Evolutionary conservation across 108 stramenopile genomes (phyloP).

Genomic region (Aurantiochytrium sp.): DNA sequence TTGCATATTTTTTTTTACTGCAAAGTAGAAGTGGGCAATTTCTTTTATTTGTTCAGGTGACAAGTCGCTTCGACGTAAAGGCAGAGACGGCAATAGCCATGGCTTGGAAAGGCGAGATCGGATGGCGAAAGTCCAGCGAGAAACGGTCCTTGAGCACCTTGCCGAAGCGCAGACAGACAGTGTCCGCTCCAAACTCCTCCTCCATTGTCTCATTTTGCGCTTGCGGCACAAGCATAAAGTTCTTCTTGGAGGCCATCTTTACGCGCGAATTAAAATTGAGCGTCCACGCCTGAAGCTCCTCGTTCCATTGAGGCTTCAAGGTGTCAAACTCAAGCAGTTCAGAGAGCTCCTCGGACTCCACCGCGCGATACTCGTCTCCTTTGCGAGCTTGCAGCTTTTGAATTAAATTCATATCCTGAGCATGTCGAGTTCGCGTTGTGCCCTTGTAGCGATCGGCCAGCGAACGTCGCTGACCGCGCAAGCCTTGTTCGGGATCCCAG

Average conservation of each 20-base stretch:
- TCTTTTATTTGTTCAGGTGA: constrained; percentile 16
- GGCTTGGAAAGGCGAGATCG: constrained; percentile 38
- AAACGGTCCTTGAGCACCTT: constrained; percentile 45
- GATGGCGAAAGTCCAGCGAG: constrained; percentile 42
- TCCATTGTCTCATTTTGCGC: constrained; percentile 33
- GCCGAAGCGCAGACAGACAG: constrained; percentile 38
- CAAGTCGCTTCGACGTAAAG: constrained; percentile 33
- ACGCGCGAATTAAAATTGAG: constrained; percentile 46
- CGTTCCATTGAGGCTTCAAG: constrained; percentile 30
- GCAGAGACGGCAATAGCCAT: constrained; percentile 39
- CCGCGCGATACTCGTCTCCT: constrained; percentile 22
- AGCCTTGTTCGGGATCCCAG: constrained; percentile 4
- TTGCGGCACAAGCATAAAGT: constrained; percentile 37
- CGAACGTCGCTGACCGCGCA: constrained; percentile 13
- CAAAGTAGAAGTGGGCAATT: too few species aligned
- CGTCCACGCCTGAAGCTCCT: constrained; percentile 38
- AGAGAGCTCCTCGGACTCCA: constrained; percentile 20
- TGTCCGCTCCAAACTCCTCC: constrained; percentile 33
- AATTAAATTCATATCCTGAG: constrained; percentile 22
- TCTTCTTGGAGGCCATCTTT: constrained; percentile 48
- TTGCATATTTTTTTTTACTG: too few species aligned
- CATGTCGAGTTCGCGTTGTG: constrained; percentile 15
- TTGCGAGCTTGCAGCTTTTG: constrained; percentile 26
- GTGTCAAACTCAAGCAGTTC: constrained; percentile 37
- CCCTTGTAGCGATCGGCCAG: constrained; percentile 18